Percentiles rank a stretch among this genome's conserved stretches.
Conservation (phyloP, 1,284 basidiomycete species). For the Salmacisia buchloeana region DNA sequence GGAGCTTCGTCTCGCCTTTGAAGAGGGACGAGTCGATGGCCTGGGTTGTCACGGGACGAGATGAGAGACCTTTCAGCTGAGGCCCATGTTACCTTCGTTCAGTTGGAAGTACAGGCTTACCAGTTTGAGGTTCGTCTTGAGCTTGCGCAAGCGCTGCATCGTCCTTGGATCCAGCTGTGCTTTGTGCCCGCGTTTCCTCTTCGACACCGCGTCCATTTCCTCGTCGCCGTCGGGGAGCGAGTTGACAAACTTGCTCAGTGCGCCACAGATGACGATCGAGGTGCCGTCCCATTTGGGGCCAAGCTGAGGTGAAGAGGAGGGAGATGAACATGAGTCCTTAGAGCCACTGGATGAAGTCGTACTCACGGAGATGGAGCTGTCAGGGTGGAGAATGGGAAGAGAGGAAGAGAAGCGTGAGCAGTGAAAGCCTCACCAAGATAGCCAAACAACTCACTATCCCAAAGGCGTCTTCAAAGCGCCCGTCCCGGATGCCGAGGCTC, state of each 20-base stretch:
- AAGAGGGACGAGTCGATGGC: constrained; percentile 28
- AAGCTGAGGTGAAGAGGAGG: constrained; percentile 8
- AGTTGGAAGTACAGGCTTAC: constrained; percentile 12
- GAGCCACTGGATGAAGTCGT: neutral
- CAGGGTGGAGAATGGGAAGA: too few relatives aligned
- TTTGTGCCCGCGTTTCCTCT: constrained; percentile 4
- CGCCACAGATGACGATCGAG: constrained; percentile 39
- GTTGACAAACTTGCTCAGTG: constrained; percentile 45
- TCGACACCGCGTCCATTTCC: neutral
- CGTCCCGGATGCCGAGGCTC: neutral
- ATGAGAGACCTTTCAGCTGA: neutral
- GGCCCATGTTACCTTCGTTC: neutral
- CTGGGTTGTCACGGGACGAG: neutral
- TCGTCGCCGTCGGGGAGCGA: constrained; percentile 41
- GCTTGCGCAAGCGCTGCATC: constrained; percentile 32
- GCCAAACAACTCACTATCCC: constrained; percentile 12
- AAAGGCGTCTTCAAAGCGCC: constrained; percentile 11
- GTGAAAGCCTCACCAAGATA: neutral
- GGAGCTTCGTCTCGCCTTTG: constrained; percentile 34
- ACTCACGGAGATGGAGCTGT: constrained; percentile 1
- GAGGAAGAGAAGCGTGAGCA: too few relatives aligned
- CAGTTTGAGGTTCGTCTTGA: constrained; percentile 43
- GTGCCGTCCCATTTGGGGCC: constrained; percentile 38
- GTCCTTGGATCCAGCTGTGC: constrained; percentile 33
- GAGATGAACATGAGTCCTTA: constrained; percentile 19